A percentile compares a stretch with the other conserved stretches of the same genome.
phyloP scores from a whole-genome alignment of 2,329 filamentous ascomycete genomes.

The Alternaria hordeiaustralica region DNA sequence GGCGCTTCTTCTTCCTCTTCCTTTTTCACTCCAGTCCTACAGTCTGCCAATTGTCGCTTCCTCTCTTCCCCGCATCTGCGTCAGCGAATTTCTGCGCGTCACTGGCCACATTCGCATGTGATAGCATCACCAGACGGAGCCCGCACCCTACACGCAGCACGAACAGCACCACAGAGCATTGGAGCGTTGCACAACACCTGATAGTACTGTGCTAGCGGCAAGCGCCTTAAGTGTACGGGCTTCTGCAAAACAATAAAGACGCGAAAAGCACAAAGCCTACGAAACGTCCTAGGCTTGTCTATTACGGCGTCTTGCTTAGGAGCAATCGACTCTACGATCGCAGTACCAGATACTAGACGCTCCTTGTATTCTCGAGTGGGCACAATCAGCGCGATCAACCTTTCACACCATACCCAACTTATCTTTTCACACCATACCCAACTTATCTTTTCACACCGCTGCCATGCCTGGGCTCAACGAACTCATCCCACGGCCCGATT shows the following conservation, averaged over 20 bases:
- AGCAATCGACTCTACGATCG: neutral
- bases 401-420: neutral
- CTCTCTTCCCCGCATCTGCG: conserved; percentile 15
- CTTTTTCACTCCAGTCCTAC: neutral
- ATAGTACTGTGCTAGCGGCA: neutral
- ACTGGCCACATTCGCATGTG: conserved; percentile 36
- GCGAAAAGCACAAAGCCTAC: neutral
- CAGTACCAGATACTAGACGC: neutral
- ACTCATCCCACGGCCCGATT: conserved; percentile 61
- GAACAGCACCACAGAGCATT: neutral
- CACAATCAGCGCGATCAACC: neutral
- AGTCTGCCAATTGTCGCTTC: neutral
- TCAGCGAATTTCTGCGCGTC: conserved; percentile 17
- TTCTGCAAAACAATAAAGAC: neutral
- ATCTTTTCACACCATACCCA: neutral
- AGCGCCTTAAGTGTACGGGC: neutral
- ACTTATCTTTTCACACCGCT: conserved; percentile 1
- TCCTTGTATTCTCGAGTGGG: neutral
- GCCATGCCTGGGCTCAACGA: conserved; percentile 56
- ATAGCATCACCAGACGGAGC: conserved; percentile 27
- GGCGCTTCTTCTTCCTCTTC: conserved; percentile 5
- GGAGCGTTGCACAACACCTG: neutral
- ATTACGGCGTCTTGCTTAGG: neutral
- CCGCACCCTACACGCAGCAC: conserved; percentile 10
- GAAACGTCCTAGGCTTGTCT: neutral